Percentiles rank a stretch among this genome's conserved stretches.
Conservation (phyloP, 2,329 filamentous ascomycete genomes). For the Zalaria sp. region DNA sequence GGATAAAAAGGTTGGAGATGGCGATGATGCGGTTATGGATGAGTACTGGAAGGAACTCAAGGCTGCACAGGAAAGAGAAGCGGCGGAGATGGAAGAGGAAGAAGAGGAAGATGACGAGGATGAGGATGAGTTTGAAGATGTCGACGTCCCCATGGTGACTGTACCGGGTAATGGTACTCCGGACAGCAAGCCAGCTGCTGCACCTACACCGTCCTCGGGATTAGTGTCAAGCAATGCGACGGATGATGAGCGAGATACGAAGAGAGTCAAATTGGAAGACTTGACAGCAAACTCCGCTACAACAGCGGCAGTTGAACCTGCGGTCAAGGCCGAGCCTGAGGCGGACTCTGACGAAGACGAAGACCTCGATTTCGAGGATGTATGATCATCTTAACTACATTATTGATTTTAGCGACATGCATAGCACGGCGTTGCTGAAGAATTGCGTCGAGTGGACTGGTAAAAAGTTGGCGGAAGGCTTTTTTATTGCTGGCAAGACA, state of each 20-base stretch:
- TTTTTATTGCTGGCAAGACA: too few relatives aligned
- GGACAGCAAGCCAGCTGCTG: constrained; percentile 22
- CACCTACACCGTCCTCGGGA: constrained; percentile 9
- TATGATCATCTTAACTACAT: constrained; percentile 8
- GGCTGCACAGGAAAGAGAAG: constrained; percentile 38
- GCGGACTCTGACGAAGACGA: constrained; percentile 32
- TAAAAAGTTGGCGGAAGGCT: too few relatives aligned
- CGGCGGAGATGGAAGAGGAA: constrained; percentile 29
- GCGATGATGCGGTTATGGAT: constrained; percentile 45
- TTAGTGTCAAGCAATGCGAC: constrained; percentile 16
- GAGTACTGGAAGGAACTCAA: constrained; percentile 55
- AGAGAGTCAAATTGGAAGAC: constrained; percentile 48
- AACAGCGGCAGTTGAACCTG: constrained; percentile 7
- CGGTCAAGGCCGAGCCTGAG: constrained; percentile 21
- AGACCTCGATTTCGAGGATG: constrained; percentile 31
- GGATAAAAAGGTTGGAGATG: constrained; percentile 35
- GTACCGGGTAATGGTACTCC: constrained; percentile 15
- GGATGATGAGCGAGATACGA: constrained; percentile 36
- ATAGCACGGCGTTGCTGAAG: too few relatives aligned
- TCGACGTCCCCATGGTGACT: constrained; percentile 32
- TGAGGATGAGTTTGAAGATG: constrained; percentile 39
- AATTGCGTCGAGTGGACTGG: too few relatives aligned
- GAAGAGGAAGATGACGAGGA: constrained; percentile 37
- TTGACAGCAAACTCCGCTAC: constrained; percentile 18
- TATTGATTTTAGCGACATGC: too few relatives aligned